A percentile compares a stretch with the other conserved stretches of the same genome.
Evolutionary conservation across 306 rosid species (phyloP).

Genomic region (Quercus engelmannii): DNA sequence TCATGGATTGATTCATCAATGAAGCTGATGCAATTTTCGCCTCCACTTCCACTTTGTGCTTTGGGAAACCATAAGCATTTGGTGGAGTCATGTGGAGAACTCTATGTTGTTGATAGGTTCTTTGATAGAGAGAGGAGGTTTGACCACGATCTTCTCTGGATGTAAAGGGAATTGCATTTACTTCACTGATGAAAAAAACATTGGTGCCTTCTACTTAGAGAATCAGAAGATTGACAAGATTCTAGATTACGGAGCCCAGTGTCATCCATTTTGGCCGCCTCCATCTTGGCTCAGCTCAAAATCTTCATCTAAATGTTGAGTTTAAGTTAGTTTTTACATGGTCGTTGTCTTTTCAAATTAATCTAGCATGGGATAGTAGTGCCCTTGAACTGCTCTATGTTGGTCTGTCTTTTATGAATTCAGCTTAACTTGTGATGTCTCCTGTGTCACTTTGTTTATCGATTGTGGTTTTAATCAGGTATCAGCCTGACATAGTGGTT

Average conservation of each 20-base stretch:
- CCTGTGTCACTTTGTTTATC: background rate
- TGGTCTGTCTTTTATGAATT: background rate
- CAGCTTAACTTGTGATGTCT: background rate
- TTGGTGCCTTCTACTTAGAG: conserved; percentile 15
- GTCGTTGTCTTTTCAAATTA: background rate
- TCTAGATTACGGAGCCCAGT: background rate
- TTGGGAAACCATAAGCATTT: conserved; percentile 56
- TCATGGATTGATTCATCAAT: conserved; percentile 42
- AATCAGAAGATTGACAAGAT: background rate
- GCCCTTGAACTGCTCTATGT: background rate
- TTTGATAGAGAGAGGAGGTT: background rate
- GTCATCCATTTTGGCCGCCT: conserved; percentile 24
- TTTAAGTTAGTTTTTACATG: background rate
- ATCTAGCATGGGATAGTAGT: background rate
- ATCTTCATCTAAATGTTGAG: background rate
- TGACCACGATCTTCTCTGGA: background rate
- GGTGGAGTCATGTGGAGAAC: conserved; percentile 17
- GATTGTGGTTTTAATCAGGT: no score
- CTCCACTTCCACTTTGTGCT: conserved; percentile 40
- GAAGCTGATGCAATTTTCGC: conserved; percentile 42
- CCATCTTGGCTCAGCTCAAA: background rate
- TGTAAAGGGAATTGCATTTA: conserved; percentile 28
- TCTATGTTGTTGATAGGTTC: conserved; percentile 18
- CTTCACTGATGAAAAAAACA: background rate
- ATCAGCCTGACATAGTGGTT: no score